Conservation (phyloP, 108 stramenopile species). For the Aureococcus anophagefferens region DNA sequence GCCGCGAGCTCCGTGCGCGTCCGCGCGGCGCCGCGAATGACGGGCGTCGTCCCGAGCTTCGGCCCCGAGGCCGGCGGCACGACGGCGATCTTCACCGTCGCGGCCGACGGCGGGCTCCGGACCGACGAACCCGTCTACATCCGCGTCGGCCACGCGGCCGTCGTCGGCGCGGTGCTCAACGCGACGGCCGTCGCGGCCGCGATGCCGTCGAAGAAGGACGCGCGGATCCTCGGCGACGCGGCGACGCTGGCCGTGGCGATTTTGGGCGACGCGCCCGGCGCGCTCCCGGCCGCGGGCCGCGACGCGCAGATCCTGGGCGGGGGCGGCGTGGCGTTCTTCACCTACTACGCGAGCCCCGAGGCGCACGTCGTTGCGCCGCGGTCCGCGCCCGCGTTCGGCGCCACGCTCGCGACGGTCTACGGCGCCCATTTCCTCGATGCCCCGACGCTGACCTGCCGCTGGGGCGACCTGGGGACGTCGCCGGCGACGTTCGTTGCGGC, state of each 20-base stretch:
- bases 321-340: not conserved
- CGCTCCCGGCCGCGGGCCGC: too few relatives aligned
- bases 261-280: too few relatives aligned
- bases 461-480: not conserved
- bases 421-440: slow-evolving; percentile 9
- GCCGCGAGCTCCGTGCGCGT: too few relatives aligned
- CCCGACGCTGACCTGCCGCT: slow-evolving; percentile 2
- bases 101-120: not conserved
- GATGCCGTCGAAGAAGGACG: too few relatives aligned
- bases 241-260: not conserved
- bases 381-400: not conserved
- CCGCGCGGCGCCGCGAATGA: too few relatives aligned
- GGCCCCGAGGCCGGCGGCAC: too few relatives aligned
- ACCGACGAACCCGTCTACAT: too few relatives aligned
- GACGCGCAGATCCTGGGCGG: too few relatives aligned
- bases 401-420: not conserved
- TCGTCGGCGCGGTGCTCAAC: not conserved
- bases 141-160: not conserved
- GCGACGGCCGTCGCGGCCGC: too few relatives aligned
- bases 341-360: not conserved
- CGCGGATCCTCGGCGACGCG: not conserved
- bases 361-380: not conserved
- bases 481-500: not conserved
- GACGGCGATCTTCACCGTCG: not conserved
- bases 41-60: too few relatives aligned